Conservation (phyloP, 495 filamentous ascomycete genomes). For the Penicillium cinerascens region DNA sequence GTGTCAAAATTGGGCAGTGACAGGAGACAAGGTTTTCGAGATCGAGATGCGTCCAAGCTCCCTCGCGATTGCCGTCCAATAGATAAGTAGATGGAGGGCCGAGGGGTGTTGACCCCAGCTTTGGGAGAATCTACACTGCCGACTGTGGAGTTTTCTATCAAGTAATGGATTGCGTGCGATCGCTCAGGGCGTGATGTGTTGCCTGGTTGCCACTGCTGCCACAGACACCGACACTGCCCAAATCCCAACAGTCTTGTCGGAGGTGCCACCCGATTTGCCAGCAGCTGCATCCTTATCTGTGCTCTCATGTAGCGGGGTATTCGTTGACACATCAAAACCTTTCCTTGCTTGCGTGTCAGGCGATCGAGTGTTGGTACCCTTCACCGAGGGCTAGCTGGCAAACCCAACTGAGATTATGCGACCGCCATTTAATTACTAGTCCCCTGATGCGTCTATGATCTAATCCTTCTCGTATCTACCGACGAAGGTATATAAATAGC, state of each 20-base stretch:
- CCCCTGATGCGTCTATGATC: background rate
- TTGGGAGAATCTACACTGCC: background rate
- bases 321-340: background rate
- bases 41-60: conserved; percentile 1
- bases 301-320: background rate
- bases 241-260: background rate
- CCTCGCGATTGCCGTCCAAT: background rate
- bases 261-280: background rate
- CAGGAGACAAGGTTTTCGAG: conserved; percentile 6
- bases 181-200: no score
- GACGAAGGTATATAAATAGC: background rate
- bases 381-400: background rate
- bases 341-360: background rate
- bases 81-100: background rate
- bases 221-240: no score
- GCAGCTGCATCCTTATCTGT: background rate
- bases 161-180: background rate
- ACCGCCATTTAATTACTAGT: background rate
- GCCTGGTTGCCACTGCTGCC: background rate
- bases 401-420: background rate
- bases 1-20: conserved; percentile 9
- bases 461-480: background rate
- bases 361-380: background rate
- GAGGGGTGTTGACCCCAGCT: background rate
- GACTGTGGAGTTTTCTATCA: background rate